Percentiles rank a stretch among this genome's conserved stretches.
Conservation (phyloP, 352 stramenopile genomes). For the Phytophthora crassamura region DNA sequence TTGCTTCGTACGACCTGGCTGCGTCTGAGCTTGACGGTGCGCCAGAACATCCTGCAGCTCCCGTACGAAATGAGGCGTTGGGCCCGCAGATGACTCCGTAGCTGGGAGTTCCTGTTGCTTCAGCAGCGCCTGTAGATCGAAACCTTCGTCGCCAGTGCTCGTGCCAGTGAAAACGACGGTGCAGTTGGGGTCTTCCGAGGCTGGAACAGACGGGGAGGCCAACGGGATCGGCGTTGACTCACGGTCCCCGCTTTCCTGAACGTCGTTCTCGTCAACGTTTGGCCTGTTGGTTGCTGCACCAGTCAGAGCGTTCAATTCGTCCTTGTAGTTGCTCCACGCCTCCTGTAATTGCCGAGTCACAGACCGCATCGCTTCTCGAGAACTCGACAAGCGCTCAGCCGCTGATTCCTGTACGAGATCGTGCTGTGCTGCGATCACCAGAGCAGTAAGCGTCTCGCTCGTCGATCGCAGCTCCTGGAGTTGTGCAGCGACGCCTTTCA, state of each 20-base stretch:
- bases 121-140: constrained; percentile 59
- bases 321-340: constrained; percentile 35
- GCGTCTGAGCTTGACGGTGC: constrained; percentile 39
- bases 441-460: constrained; percentile 60
- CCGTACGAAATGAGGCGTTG: constrained; percentile 48
- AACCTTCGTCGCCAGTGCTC: constrained; percentile 69
- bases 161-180: constrained; percentile 78
- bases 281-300: not conserved
- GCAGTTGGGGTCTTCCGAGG: constrained; percentile 31
- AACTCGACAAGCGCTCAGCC: constrained; percentile 16
- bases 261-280: not conserved
- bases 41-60: constrained; percentile 68
- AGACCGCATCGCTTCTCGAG: constrained; percentile 30
- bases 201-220: constrained; percentile 1
- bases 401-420: constrained; percentile 31
- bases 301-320: constrained; percentile 10
- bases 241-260: not conserved
- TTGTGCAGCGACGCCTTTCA: constrained; percentile 23
- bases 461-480: constrained; percentile 50
- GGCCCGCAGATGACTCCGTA: constrained; percentile 1
- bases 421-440: constrained; percentile 53
- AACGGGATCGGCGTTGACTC: not conserved
- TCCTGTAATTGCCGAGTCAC: constrained; percentile 33
- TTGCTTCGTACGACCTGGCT: constrained; percentile 44
- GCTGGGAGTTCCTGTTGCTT: constrained; percentile 38